These are phyloP conservation scores for Naganishia liquefaciens DNA, from an alignment of 1,284 basidiomycete genomes.

Conservation along the genomic window DNA sequence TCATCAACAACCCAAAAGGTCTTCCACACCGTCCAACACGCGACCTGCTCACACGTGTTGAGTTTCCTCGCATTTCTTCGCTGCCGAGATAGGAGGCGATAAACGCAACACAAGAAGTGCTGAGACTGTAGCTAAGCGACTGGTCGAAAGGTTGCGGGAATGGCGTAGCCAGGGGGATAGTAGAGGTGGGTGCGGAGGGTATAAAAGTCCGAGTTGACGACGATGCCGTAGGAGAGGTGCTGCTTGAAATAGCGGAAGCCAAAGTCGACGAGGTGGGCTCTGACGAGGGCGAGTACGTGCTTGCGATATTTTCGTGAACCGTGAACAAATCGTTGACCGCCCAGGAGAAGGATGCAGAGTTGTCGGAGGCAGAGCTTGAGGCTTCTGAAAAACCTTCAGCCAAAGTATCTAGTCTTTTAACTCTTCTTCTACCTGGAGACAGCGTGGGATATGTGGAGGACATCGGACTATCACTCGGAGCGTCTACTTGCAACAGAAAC, in stretches of 20 bases:
- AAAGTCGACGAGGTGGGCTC: not conserved
- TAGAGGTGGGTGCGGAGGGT: not conserved
- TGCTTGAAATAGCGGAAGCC: not conserved
- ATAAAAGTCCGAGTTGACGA: not conserved
- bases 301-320: slow-evolving; percentile 21
- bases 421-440: not conserved
- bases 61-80: slow-evolving; percentile 22
- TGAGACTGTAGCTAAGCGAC: slow-evolving; percentile 31
- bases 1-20: slow-evolving; percentile 30
- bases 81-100: slow-evolving; percentile 24
- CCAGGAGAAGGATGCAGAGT: not conserved
- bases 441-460: no score
- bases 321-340: not conserved
- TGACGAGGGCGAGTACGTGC: slow-evolving; percentile 7
- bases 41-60: not conserved
- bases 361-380: not conserved
- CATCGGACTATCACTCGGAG: not conserved
- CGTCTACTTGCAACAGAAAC: not conserved
- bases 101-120: slow-evolving; percentile 29
- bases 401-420: not conserved
- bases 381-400: not conserved
- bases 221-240: not conserved
- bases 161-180: slow-evolving; percentile 1
- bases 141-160: slow-evolving; percentile 33
- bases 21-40: slow-evolving; percentile 10